phyloP scores from a whole-genome alignment of 2,329 filamentous ascomycete species.

The Tolypocladium inflatum region DNA sequence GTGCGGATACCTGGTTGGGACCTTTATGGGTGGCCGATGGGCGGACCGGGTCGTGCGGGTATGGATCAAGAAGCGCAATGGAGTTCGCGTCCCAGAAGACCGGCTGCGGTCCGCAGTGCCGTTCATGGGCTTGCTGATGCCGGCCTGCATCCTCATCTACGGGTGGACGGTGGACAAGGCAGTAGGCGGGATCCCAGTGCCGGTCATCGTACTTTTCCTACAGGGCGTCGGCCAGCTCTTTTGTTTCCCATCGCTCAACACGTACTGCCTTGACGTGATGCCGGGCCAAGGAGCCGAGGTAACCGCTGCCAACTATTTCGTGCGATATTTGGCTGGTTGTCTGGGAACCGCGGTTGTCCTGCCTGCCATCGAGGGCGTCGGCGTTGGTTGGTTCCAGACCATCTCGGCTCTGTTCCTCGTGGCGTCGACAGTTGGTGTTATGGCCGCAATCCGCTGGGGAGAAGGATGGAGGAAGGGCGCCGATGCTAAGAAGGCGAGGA shows the following conservation, averaged over 20 bases:
- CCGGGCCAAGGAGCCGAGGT: slow-evolving; percentile 59
- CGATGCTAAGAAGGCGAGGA: slow-evolving; percentile 13
- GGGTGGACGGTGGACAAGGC: slow-evolving; percentile 40
- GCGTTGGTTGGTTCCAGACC: slow-evolving; percentile 74
- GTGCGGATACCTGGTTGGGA: slow-evolving; percentile 58
- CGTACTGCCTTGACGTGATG: slow-evolving; percentile 79
- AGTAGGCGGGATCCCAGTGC: slow-evolving; percentile 46
- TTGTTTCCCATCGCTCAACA: slow-evolving; percentile 67
- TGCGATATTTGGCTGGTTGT: slow-evolving; percentile 67
- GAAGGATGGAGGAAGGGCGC: slow-evolving; percentile 27
- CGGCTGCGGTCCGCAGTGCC: slow-evolving; percentile 49
- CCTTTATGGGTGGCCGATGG: slow-evolving; percentile 62
- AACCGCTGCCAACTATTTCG: slow-evolving; percentile 70
- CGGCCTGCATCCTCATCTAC: slow-evolving; percentile 55
- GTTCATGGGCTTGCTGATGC: slow-evolving; percentile 48
- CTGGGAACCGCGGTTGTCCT: slow-evolving; percentile 61
- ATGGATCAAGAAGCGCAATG: slow-evolving; percentile 50
- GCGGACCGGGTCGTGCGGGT: slow-evolving; percentile 57
- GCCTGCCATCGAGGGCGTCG: slow-evolving; percentile 63
- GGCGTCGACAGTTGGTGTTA: slow-evolving; percentile 23
- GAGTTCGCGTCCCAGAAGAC: slow-evolving; percentile 57
- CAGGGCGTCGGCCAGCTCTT: slow-evolving; percentile 68
- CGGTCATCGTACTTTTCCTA: slow-evolving; percentile 64
- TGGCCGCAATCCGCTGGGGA: slow-evolving; percentile 29
- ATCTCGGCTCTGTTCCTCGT: slow-evolving; percentile 36